Evolutionary conservation across 2,329 filamentous ascomycete species (phyloP).

Genomic region (Aspergillus versicolor): DNA sequence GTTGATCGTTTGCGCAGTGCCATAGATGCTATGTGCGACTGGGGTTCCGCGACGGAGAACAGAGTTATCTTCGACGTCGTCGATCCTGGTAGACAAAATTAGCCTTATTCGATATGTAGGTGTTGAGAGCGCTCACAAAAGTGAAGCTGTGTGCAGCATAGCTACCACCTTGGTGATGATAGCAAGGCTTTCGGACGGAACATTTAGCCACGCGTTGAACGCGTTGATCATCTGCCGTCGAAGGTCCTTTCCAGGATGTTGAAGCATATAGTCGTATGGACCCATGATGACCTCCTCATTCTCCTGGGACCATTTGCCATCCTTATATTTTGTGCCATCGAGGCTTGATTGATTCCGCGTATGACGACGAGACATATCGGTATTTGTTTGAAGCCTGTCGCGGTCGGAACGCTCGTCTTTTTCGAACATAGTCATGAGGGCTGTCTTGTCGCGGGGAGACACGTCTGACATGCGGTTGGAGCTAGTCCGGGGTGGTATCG

Average conservation of each 20-base stretch:
- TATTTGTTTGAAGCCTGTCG: conserved; percentile 45
- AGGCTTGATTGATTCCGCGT: conserved; percentile 38
- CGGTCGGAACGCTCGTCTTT: conserved; percentile 45
- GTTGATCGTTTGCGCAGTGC: conserved; percentile 53
- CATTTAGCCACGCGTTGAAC: conserved; percentile 46
- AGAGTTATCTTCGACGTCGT: conserved; percentile 53
- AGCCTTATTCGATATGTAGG: not conserved
- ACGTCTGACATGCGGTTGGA: conserved; percentile 6
- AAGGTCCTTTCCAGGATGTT: conserved; percentile 48
- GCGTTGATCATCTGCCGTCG: conserved; percentile 45
- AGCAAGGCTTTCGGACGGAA: conserved; percentile 39
- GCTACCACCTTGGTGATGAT: conserved; percentile 45
- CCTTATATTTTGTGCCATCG: conserved; percentile 39
- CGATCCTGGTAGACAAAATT: conserved; percentile 34
- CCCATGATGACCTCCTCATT: conserved; percentile 46
- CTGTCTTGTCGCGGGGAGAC: conserved; percentile 27
- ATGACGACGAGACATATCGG: conserved; percentile 25
- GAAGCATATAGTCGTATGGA: conserved; percentile 46
- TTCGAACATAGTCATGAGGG: conserved; percentile 59
- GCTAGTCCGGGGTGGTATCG: conserved; percentile 4
- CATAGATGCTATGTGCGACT: conserved; percentile 52
- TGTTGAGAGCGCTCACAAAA: conserved; percentile 33
- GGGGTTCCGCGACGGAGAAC: conserved; percentile 49
- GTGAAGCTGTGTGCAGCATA: conserved; percentile 48
- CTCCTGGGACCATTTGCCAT: conserved; percentile 37